Conservation (phyloP, 371 early-diverging fungal genomes). For the Syncephalastrum racemosum region DNA sequence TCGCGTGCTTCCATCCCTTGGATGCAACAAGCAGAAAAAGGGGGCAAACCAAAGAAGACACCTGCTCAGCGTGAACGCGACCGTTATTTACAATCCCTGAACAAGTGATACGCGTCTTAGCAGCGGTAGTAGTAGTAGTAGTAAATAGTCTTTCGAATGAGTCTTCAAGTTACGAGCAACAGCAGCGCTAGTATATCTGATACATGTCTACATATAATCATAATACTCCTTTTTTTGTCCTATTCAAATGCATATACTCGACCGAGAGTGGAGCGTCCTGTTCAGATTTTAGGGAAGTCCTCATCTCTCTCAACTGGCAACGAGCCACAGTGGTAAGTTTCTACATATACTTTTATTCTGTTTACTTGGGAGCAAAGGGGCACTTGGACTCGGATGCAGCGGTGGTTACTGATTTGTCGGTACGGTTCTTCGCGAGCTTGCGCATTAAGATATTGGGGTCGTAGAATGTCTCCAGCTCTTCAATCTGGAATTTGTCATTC, state of each 20-base stretch:
- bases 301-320: too few relatives aligned
- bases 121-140: not conserved
- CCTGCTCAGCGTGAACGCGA: slow-evolving; percentile 37
- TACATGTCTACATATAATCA: not conserved
- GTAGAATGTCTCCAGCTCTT: slow-evolving; percentile 49
- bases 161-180: too few relatives aligned
- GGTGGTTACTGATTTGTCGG: slow-evolving; percentile 11
- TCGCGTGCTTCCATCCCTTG: slow-evolving; percentile 14
- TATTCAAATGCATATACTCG: not conserved
- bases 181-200: too few relatives aligned
- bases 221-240: not conserved
- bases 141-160: not conserved
- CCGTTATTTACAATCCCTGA: slow-evolving; percentile 31
- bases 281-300: too few relatives aligned
- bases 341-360: not conserved
- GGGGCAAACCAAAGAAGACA: slow-evolving; percentile 15
- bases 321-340: not conserved
- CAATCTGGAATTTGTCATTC: slow-evolving; percentile 47
- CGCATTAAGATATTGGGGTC: slow-evolving; percentile 48
- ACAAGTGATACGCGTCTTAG: not conserved
- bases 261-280: too few relatives aligned
- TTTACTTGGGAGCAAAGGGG: slow-evolving; percentile 39
- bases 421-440: slow-evolving; percentile 46
- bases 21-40: slow-evolving; percentile 3
- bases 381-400: slow-evolving; percentile 31